Evolutionary conservation across 2,329 filamentous ascomycete genomes (phyloP).

Genomic region (Aspergillus tanneri): DNA sequence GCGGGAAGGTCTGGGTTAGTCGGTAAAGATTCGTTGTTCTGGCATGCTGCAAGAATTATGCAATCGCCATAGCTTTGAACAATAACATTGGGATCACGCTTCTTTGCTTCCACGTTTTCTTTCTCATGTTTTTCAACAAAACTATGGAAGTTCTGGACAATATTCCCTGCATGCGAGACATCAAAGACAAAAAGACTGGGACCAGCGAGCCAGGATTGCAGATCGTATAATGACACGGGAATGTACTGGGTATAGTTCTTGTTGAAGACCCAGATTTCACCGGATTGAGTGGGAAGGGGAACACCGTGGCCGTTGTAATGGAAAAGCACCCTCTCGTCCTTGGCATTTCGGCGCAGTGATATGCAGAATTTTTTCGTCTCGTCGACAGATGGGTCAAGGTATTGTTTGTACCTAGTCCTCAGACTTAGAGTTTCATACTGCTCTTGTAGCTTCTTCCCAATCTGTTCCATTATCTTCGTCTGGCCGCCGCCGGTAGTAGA

Average conservation of each 20-base stretch:
- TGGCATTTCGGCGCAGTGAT: conserved; percentile 84
- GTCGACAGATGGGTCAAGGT: conserved; percentile 92
- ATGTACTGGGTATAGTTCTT: conserved; percentile 99
- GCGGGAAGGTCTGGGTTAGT: conserved; percentile 92
- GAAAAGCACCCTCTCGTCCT: conserved; percentile 93
- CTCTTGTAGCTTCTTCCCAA: conserved; percentile 90
- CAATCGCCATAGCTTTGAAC: conserved; percentile 71
- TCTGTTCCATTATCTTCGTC: conserved; percentile 84
- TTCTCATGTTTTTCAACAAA: conserved; percentile 94
- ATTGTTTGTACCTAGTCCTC: conserved; percentile 95
- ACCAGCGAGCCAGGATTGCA: conserved; percentile 93
- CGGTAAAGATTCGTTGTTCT: conserved; percentile 84
- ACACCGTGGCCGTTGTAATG: conserved; percentile 99
- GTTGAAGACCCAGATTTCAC: conserved; percentile 99
- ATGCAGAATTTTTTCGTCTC: conserved; percentile 96
- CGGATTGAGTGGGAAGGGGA: conserved; percentile 89
- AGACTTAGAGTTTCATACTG: conserved; percentile 96
- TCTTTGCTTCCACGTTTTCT: conserved; percentile 74
- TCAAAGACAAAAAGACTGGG: conserved; percentile 98
- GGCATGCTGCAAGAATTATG: conserved; percentile 90
- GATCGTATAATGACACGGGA: conserved; percentile 88
- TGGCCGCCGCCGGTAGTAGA: conserved; percentile 70
- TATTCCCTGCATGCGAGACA: conserved; percentile 93
- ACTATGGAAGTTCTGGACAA: conserved; percentile 89
- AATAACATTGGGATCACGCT: conserved; percentile 69